A percentile compares a stretch with the other conserved stretches of the same genome.
phyloP scores from a whole-genome alignment of 129 eudicot genomes.

The Tagetes erecta region DNA sequence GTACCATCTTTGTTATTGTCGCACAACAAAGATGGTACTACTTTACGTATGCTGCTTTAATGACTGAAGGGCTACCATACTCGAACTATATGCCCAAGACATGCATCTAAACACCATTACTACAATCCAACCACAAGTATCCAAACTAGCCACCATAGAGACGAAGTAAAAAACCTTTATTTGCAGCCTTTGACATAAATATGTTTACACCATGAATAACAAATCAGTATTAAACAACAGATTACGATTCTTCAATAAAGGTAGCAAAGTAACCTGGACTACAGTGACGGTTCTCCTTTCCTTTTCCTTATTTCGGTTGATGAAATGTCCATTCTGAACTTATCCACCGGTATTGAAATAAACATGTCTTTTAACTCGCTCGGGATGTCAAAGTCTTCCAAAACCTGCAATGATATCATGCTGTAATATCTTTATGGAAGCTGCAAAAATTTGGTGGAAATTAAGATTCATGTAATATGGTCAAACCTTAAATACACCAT shows the following conservation, averaged over 20 bases:
- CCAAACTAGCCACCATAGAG: constrained; percentile 12
- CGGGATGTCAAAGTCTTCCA: constrained; percentile 87
- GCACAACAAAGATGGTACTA: too few species aligned
- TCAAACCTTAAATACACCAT: constrained; percentile 79
- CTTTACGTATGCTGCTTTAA: too few species aligned
- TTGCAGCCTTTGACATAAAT: constrained; percentile 16
- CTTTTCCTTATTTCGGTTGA: constrained; percentile 72
- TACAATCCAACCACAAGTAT: neutral
- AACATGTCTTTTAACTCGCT: constrained; percentile 73
- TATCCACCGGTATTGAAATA: constrained; percentile 78
- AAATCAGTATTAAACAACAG: constrained; percentile 6
- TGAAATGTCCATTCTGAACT: constrained; percentile 88
- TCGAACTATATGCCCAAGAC: too few species aligned
- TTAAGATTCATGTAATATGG: neutral
- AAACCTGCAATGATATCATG: constrained; percentile 49
- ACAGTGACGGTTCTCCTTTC: constrained; percentile 24
- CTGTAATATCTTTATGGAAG: neutral
- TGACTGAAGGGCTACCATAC: too few species aligned
- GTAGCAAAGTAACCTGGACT: constrained; percentile 12
- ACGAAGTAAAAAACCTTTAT: constrained; percentile 17
- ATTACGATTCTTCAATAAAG: neutral
- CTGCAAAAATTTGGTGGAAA: neutral
- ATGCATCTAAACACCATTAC: neutral
- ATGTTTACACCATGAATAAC: constrained; percentile 1
- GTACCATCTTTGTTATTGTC: too few species aligned